Evolutionary conservation across 129 eudicot genomes (phyloP).

Genomic region (Oenanthe sinensis): DNA sequence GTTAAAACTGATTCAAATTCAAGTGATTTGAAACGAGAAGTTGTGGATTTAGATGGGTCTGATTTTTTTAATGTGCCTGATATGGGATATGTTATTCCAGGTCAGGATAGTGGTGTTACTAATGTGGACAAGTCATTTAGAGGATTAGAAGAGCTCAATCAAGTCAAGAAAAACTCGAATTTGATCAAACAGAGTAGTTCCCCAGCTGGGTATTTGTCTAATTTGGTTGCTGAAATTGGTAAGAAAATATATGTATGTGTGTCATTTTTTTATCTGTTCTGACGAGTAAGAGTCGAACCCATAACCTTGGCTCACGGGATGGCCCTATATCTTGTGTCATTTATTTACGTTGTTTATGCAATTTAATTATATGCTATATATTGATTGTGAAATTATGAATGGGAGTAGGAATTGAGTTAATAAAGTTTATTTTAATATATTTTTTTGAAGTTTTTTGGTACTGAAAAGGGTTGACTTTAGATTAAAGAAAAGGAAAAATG

Average conservation of each 20-base stretch:
- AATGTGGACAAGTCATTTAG: slow-evolving; percentile 13
- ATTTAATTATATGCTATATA: neutral
- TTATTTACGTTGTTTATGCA: neutral
- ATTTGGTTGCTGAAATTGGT: slow-evolving; percentile 49
- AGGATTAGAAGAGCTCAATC: slow-evolving; percentile 18
- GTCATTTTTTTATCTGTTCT: too few relatives aligned
- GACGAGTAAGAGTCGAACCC: too few relatives aligned
- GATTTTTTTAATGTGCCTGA: neutral
- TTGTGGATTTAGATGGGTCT: slow-evolving; percentile 11
- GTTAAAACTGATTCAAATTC: slow-evolving; percentile 6
- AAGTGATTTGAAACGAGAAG: slow-evolving; percentile 36
- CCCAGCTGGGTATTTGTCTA: slow-evolving; percentile 70
- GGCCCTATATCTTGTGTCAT: neutral
- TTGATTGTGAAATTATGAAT: neutral
- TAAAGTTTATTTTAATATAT: neutral
- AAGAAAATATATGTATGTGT: neutral
- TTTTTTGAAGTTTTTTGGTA: neutral
- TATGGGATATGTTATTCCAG: slow-evolving; percentile 3
- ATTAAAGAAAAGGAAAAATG: neutral
- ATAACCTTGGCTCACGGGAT: too few relatives aligned
- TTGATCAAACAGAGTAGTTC: slow-evolving; percentile 65
- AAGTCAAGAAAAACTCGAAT: slow-evolving; percentile 21
- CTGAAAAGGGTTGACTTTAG: slow-evolving; percentile 7
- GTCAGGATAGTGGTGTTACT: slow-evolving; percentile 20
- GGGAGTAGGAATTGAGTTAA: neutral